These are phyloP conservation scores for Eimeria tenella DNA, from an alignment of 169 alveolate species.

Conservation along the genomic window DNA sequence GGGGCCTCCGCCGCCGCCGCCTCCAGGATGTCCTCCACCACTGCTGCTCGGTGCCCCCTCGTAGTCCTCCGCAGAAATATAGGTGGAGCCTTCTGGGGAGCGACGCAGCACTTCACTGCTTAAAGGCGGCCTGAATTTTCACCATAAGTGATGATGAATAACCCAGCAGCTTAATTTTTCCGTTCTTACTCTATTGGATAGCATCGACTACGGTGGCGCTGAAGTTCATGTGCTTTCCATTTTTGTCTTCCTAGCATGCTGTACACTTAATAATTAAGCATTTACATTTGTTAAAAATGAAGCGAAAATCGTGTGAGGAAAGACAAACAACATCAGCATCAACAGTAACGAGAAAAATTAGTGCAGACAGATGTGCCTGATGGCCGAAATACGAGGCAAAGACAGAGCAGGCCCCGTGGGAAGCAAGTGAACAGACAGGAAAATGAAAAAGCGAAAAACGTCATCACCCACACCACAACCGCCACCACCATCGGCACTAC, in stretches of 20 bases:
- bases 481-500: neutral
- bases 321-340: too few relatives aligned
- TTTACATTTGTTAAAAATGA: too few relatives aligned
- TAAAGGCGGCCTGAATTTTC: slow-evolving; percentile 68
- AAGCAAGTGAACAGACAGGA: neutral
- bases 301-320: too few relatives aligned
- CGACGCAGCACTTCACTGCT: slow-evolving; percentile 75
- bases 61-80: neutral
- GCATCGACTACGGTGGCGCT: too few relatives aligned
- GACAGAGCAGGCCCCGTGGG: neutral
- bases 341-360: too few relatives aligned
- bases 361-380: neutral
- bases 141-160: too few relatives aligned
- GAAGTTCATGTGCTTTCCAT: too few relatives aligned
- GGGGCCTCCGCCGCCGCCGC: slow-evolving; percentile 50
- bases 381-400: neutral
- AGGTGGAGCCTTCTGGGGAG: slow-evolving; percentile 16
- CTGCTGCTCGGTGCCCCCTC: neutral
- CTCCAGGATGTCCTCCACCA: neutral
- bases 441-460: neutral
- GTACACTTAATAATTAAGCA: too few relatives aligned
- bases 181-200: too few relatives aligned
- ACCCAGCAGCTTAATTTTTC: too few relatives aligned
- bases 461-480: neutral
- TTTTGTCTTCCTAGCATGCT: too few relatives aligned